Evolutionary conservation across 1,284 basidiomycete genomes (phyloP).

Genomic region (Ceratorhiza oryzae-sativae): DNA sequence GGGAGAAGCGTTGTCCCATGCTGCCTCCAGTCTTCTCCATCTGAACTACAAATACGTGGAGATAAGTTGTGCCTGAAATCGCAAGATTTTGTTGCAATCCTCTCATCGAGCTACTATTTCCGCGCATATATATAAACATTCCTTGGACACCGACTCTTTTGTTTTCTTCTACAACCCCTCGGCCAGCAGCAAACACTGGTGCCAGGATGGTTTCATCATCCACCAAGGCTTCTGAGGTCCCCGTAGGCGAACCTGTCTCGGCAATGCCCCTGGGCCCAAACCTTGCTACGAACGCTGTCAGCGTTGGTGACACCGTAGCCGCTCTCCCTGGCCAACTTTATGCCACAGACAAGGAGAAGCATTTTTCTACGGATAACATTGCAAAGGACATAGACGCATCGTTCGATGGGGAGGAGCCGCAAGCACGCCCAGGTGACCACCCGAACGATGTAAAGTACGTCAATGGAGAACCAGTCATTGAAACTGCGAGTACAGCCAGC

Average conservation of each 20-base stretch:
- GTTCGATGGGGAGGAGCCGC: constrained; percentile 4
- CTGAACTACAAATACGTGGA: neutral
- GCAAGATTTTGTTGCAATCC: neutral
- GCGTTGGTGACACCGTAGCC: neutral
- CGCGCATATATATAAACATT: constrained; percentile 24
- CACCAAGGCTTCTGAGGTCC: neutral
- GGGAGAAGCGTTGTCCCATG: constrained; percentile 29
- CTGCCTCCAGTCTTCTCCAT: constrained; percentile 20
- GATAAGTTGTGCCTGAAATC: neutral
- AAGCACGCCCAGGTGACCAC: neutral
- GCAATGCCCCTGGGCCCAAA: neutral
- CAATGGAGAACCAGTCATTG: constrained; percentile 64
- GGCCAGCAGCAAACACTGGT: neutral
- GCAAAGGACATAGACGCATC: neutral
- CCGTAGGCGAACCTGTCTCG: neutral
- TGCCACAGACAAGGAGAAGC: constrained; percentile 1
- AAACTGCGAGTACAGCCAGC: constrained; percentile 33
- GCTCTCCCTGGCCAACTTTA: neutral
- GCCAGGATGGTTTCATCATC: constrained; percentile 9
- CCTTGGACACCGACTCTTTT: neutral
- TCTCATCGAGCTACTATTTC: neutral
- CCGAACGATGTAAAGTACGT: constrained; percentile 43
- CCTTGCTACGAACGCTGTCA: neutral
- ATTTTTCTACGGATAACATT: neutral
- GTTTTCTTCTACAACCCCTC: neutral